phyloP scores from a whole-genome alignment of 2,329 filamentous ascomycete genomes.

The Calcarisporium arbuscula region DNA sequence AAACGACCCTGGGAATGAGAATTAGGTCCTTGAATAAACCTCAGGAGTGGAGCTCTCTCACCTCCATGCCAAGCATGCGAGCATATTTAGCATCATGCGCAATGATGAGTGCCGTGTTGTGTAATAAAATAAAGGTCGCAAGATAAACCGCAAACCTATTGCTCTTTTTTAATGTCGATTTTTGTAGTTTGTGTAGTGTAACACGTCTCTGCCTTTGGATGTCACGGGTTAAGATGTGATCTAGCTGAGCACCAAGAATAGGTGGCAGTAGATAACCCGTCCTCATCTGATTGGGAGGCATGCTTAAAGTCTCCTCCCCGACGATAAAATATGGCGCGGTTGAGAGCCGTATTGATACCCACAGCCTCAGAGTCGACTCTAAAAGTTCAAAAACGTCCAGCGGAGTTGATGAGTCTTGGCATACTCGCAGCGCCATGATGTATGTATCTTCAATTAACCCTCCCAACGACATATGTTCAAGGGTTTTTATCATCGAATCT shows the following conservation, averaged over 20 bases:
- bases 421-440: conserved; percentile 33
- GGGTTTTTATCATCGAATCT: conserved; percentile 39
- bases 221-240: conserved; percentile 54
- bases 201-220: conserved; percentile 50
- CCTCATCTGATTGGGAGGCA: conserved; percentile 49
- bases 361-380: conserved; percentile 44
- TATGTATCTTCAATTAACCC: conserved; percentile 46
- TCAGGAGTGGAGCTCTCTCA: conserved; percentile 24
- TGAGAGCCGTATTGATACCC: conserved; percentile 56
- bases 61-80: conserved; percentile 51
- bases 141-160: conserved; percentile 57
- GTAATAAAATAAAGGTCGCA: conserved; percentile 54
- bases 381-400: conserved; percentile 40
- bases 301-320: conserved; percentile 52
- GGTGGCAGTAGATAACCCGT: conserved; percentile 52
- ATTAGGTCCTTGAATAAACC: conserved; percentile 6
- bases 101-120: conserved; percentile 57
- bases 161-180: conserved; percentile 48
- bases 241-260: conserved; percentile 57
- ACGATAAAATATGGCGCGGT: conserved; percentile 54
- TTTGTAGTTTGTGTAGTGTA: conserved; percentile 50
- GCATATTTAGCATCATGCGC: conserved; percentile 55
- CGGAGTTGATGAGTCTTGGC: conserved; percentile 21
- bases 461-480: conserved; percentile 29
- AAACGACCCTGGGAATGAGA: conserved; percentile 49